phyloP scores from a whole-genome alignment of 148 eudicot genomes.

The Camellia lanceoleosa region DNA sequence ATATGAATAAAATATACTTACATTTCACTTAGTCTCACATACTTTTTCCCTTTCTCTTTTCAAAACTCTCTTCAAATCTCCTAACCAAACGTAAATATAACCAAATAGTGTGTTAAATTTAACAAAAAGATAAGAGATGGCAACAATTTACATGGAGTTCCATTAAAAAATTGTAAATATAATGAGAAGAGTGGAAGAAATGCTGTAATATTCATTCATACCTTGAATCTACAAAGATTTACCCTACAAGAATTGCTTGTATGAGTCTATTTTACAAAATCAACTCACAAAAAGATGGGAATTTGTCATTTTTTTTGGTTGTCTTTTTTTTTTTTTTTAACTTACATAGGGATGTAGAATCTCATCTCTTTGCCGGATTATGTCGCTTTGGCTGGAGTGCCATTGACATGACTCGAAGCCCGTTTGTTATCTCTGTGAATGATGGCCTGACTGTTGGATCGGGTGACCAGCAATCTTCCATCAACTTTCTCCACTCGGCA shows the following conservation, averaged over 20 bases:
- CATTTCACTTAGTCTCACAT: too few relatives aligned
- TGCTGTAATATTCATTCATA: neutral
- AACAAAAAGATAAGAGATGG: too few relatives aligned
- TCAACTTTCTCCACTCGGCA: slow-evolving; percentile 73
- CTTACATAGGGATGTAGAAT: slow-evolving; percentile 9
- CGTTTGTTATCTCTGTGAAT: slow-evolving; percentile 72
- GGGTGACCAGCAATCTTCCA: slow-evolving; percentile 96
- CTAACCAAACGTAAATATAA: too few relatives aligned
- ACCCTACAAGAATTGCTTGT: neutral
- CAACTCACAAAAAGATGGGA: neutral
- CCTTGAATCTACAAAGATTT: neutral
- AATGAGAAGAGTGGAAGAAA: neutral
- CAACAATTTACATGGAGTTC: too few relatives aligned
- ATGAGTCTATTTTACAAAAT: slow-evolving; percentile 5
- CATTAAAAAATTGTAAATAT: too few relatives aligned
- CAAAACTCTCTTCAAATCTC: too few relatives aligned
- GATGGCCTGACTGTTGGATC: slow-evolving; percentile 79
- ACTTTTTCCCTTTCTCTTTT: too few relatives aligned
- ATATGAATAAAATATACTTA: too few relatives aligned
- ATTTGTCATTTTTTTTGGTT: neutral
- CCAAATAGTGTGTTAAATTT: too few relatives aligned
- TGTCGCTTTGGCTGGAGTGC: slow-evolving; percentile 64
- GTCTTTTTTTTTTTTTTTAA: neutral
- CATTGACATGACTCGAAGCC: slow-evolving; percentile 57
- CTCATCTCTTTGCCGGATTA: slow-evolving; percentile 47